Evolutionary conservation across 164 flowering plant genomes (phyloP), one percentile per base, ranked within the genome.

Genomic region (Tetracentron sinense): DNA sequence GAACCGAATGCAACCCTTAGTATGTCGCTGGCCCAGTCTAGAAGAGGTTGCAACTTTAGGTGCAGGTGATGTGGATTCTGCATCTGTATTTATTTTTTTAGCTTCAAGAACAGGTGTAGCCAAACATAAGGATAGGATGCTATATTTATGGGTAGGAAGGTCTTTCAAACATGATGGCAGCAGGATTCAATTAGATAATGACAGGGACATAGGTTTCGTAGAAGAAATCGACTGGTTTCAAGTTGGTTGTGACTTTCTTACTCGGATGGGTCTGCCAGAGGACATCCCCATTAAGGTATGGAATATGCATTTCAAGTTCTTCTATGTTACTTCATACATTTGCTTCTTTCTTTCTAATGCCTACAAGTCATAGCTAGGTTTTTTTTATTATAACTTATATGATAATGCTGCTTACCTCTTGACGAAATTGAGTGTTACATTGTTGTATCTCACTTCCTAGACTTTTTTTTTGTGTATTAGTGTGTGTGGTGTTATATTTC

Each of bases 61-160:
- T 58, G 27, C 53, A 6, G 52, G 64, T 63, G 74, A 68, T 65
- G 61, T 85, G 64, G 71, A 83, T 70, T 77, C 94, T 3, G 44
- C 69, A 62, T 70, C 79, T 52, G 85, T 78, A 35, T 78, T 75
- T 73, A 66, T 77, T 53, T 66, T 85, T 54, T 65, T 72, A 38
- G 28, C 65, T 66, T 78, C 82, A 26, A 62, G 56, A 67, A 67
- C 62, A 62, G 56, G 57, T 55, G 25, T 53, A 62, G 73, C 66
- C 20, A 58, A 73, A 21, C 47, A 16, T 44, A 72, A 65, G 50
- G 70, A 48, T 62, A 66, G 65, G 62, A 57, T 66, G 67, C 31
- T 84, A 17, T 80, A 84, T 64, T 56, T 88, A 68, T 85, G 94
- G 94, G 46, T 88, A 52, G 94, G 94, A 68, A 84, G 66, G 26